A percentile compares a stretch with the other conserved stretches of the same genome.
Conservation (phyloP, 192 early-diverging fungal genomes). For the Gamsiella multidivaricata region DNA sequence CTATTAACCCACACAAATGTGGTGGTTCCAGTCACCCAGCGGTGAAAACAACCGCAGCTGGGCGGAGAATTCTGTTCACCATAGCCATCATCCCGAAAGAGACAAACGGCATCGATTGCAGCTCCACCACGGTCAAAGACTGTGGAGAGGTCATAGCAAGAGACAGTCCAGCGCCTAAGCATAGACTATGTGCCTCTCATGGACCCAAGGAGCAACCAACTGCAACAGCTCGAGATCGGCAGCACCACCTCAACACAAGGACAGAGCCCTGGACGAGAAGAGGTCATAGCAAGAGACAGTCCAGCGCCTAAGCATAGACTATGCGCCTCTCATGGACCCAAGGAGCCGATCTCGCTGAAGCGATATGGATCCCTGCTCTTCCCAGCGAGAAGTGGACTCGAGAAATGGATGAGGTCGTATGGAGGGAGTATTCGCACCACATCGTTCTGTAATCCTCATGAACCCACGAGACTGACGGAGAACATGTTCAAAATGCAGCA, state of each 20-base stretch:
- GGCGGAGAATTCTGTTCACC: constrained; percentile 17
- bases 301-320: constrained; percentile 9
- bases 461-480: constrained; percentile 38
- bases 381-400: constrained; percentile 33
- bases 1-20: constrained; percentile 15
- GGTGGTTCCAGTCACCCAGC: constrained; percentile 24
- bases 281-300: constrained; percentile 20
- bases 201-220: constrained; percentile 22
- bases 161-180: constrained; percentile 17
- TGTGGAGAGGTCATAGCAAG: constrained; percentile 26
- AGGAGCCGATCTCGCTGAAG: constrained; percentile 8
- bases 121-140: constrained; percentile 13
- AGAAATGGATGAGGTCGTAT: constrained; percentile 20
- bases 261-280: constrained; percentile 1
- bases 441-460: constrained; percentile 16
- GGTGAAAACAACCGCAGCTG: constrained; percentile 30
- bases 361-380: constrained; percentile 17
- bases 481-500: constrained; percentile 22
- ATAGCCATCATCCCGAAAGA: constrained; percentile 4
- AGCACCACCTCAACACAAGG: constrained; percentile 9
- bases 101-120: constrained; percentile 9
- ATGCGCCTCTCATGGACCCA: constrained; percentile 27
- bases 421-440: constrained; percentile 8
- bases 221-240: constrained; percentile 16
- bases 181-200: constrained; percentile 17